phyloP scores from a whole-genome alignment of 225 moss, liverwort and hornwort genomes.

The Thuidium tamariscinum region DNA sequence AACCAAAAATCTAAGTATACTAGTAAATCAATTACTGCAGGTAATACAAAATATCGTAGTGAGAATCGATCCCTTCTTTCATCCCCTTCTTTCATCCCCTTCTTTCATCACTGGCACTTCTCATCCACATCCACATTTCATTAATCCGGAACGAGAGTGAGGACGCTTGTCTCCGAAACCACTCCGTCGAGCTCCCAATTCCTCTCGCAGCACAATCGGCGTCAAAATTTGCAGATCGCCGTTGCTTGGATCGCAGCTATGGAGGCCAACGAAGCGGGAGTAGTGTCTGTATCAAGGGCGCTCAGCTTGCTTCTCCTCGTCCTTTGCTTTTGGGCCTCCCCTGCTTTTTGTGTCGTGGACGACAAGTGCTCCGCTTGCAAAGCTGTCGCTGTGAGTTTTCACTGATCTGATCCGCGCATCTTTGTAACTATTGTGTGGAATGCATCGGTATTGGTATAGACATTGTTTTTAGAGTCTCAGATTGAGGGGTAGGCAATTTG shows the following conservation, averaged over 20 bases:
- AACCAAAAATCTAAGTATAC: too few species aligned
- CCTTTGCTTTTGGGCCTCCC: not conserved
- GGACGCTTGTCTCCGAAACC: not conserved
- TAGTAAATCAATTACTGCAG: not conserved
- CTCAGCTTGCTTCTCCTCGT: not conserved
- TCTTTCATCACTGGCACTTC: too few species aligned
- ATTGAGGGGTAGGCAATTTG: not conserved
- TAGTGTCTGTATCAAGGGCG: not conserved
- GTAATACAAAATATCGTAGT: not conserved
- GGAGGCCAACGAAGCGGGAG: not conserved
- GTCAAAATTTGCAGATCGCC: not conserved
- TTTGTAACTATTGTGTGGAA: not conserved
- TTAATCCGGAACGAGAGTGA: not conserved
- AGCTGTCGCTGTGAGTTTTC: slow-evolving; percentile 18
- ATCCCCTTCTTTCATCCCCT: not conserved
- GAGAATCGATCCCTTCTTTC: not conserved
- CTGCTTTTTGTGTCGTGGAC: slow-evolving; percentile 6
- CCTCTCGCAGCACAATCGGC: not conserved
- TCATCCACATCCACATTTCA: not conserved
- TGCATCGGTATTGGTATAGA: not conserved
- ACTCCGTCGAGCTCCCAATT: not conserved
- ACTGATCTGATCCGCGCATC: not conserved
- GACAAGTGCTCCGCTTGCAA: slow-evolving; percentile 37
- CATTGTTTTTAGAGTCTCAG: not conserved
- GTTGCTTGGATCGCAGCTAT: not conserved